Percentiles rank a stretch among this genome's conserved stretches.
These are phyloP conservation scores for Garcia nutans DNA, from an alignment of 345 rosid species.

Conservation along the genomic window DNA sequence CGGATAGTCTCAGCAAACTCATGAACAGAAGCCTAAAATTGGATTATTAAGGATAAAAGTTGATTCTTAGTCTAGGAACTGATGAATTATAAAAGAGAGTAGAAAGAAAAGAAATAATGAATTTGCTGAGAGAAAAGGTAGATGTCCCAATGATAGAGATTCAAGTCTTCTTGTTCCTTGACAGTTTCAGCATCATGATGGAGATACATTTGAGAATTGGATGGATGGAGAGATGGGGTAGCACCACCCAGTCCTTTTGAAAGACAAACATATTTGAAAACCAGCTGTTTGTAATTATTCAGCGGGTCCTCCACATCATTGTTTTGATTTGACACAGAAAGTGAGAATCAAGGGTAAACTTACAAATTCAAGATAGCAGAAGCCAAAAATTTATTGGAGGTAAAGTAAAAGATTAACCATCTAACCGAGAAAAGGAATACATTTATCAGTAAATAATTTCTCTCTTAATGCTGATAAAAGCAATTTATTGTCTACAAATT, in stretches of 20 bases:
- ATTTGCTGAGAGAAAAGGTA: too few species aligned
- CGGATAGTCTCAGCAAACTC: conserved; percentile 88
- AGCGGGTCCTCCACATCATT: conserved; percentile 76
- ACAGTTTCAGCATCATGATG: conserved; percentile 19
- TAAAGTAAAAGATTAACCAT: neutral
- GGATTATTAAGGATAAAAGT: conserved; percentile 18
- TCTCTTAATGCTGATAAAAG: neutral
- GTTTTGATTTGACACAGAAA: neutral
- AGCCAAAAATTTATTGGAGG: neutral
- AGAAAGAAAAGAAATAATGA: neutral
- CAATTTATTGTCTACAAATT: neutral
- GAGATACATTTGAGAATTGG: conserved; percentile 18
- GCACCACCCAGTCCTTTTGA: conserved; percentile 46
- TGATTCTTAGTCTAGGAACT: conserved; percentile 14
- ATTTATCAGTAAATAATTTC: neutral
- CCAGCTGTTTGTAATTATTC: conserved; percentile 61
- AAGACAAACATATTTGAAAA: conserved; percentile 56
- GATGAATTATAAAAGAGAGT: neutral
- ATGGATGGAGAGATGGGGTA: conserved; percentile 20
- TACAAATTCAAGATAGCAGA: neutral
- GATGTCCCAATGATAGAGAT: too few species aligned
- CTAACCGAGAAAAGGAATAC: neutral
- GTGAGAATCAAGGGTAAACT: neutral
- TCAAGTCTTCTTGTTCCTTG: conserved; percentile 19
- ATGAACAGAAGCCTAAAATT: conserved; percentile 62